A percentile compares a stretch with the other conserved stretches of the same genome.
phyloP scores from a whole-genome alignment of 176 grass and related monocot genomes.

The Eragrostis curvula region DNA sequence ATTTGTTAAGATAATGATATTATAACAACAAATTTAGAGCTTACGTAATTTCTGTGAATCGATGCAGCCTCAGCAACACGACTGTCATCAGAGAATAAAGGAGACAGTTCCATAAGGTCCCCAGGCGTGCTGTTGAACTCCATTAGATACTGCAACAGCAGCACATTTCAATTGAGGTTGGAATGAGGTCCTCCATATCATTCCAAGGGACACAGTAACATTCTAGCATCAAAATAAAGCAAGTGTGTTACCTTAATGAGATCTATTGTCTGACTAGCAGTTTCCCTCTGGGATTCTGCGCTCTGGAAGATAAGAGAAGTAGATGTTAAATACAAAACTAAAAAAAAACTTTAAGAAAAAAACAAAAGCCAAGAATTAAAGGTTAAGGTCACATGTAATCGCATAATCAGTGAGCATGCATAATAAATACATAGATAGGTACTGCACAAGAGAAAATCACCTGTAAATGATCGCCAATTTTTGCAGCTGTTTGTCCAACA shows the following conservation, averaged over 20 bases:
- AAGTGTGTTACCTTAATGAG: slow-evolving; percentile 82
- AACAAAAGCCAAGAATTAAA: slow-evolving; percentile 25
- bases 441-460: slow-evolving; percentile 50
- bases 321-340: slow-evolving; percentile 31
- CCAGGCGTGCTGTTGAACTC: slow-evolving; percentile 99
- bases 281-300: slow-evolving; percentile 99
- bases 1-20: neutral
- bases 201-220: slow-evolving; percentile 20
- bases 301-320: slow-evolving; percentile 58
- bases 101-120: slow-evolving; percentile 99
- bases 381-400: slow-evolving; percentile 7
- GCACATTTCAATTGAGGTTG: slow-evolving; percentile 6
- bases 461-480: slow-evolving; percentile 99
- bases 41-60: slow-evolving; percentile 98
- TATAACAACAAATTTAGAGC: slow-evolving; percentile 28
- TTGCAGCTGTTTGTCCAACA: slow-evolving; percentile 98
- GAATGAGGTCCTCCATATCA: slow-evolving; percentile 7
- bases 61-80: slow-evolving; percentile 98
- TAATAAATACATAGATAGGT: slow-evolving; percentile 34
- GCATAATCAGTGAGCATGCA: slow-evolving; percentile 13
- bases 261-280: slow-evolving; percentile 97
- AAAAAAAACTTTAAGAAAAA: neutral
- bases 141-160: slow-evolving; percentile 87
- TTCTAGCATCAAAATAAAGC: slow-evolving; percentile 28
- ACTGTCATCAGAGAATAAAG: slow-evolving; percentile 97